A percentile compares a stretch with the other conserved stretches of the same genome.
Conservation (phyloP, 805 yeast genomes). For the Starmerella cellae region DNA sequence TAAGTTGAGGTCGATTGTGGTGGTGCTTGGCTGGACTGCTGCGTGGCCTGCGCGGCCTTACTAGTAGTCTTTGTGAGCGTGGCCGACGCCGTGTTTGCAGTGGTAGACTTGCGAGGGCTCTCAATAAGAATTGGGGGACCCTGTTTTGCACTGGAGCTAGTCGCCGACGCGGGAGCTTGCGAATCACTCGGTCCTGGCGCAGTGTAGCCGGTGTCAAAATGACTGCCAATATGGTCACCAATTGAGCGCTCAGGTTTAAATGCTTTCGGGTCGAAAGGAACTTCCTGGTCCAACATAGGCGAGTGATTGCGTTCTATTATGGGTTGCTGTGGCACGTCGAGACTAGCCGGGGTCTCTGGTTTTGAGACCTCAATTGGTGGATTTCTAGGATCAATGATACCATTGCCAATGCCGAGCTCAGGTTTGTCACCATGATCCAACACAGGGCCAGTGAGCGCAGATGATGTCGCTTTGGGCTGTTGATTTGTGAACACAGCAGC, state of each 20-base stretch:
- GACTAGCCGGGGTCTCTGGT: background rate
- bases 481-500: background rate
- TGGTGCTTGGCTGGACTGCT: background rate
- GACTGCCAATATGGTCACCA: constrained; percentile 16
- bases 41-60: background rate
- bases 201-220: constrained; percentile 6
- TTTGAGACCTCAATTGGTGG: too few species aligned
- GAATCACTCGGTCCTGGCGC: too few species aligned
- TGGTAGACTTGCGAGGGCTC: background rate
- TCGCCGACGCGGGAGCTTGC: background rate
- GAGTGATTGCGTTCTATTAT: background rate
- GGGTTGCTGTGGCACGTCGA: background rate
- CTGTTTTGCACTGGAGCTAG: background rate
- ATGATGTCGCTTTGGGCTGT: constrained; percentile 4
- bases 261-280: constrained; percentile 20
- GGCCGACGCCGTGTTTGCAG: background rate
- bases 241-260: constrained; percentile 10
- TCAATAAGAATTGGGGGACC: background rate
- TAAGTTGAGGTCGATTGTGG: background rate
- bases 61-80: background rate
- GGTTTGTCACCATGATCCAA: background rate
- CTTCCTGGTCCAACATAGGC: constrained; percentile 19
- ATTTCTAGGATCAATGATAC: background rate
- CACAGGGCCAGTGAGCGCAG: constrained; percentile 13
- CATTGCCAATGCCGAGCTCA: background rate